These are phyloP conservation scores for Rhizomucor pusillus DNA, from an alignment of 371 early-diverging fungal species.

Conservation along the genomic window DNA sequence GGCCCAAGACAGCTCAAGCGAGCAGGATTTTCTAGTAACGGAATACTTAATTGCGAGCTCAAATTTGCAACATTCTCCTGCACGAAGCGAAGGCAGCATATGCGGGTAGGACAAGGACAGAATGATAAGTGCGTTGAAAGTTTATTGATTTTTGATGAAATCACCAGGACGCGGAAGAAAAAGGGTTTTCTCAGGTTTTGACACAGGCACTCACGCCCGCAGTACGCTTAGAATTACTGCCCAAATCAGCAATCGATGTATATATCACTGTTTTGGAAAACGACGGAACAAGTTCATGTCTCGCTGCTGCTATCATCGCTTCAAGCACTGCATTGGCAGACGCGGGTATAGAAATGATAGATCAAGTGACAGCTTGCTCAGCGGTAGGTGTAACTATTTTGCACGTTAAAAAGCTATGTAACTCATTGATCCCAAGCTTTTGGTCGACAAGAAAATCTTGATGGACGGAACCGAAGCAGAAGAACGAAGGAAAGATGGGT, in stretches of 20 bases:
- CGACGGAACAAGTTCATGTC: slow-evolving; percentile 76
- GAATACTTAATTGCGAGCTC: slow-evolving; percentile 80
- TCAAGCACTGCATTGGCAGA: slow-evolving; percentile 88
- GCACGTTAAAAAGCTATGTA: no score
- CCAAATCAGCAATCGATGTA: slow-evolving; percentile 88
- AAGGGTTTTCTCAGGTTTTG: slow-evolving; percentile 74
- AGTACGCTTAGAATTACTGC: slow-evolving; percentile 78
- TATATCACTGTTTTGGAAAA: slow-evolving; percentile 85
- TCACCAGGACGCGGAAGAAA: slow-evolving; percentile 82
- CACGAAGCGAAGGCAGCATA: slow-evolving; percentile 59
- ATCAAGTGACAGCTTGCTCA: slow-evolving; percentile 85
- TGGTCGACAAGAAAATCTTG: slow-evolving; percentile 42
- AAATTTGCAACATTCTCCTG: slow-evolving; percentile 90
- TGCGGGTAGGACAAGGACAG: slow-evolving; percentile 38
- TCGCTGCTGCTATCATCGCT: slow-evolving; percentile 85
- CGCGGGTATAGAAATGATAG: slow-evolving; percentile 94
- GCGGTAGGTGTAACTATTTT: slow-evolving; percentile 45
- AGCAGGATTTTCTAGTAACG: slow-evolving; percentile 58
- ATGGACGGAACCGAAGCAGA: slow-evolving; percentile 76
- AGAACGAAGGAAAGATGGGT: slow-evolving; percentile 65
- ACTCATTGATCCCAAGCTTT: slow-evolving; percentile 18
- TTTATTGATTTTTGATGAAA: no score
- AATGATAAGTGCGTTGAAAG: no score
- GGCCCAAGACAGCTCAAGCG: slow-evolving; percentile 70
- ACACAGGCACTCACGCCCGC: slow-evolving; percentile 86